Percentiles rank a stretch among this genome's conserved stretches.
Evolutionary conservation across 257 asterid species (phyloP).

Genomic region (Salvia rosmarinus): DNA sequence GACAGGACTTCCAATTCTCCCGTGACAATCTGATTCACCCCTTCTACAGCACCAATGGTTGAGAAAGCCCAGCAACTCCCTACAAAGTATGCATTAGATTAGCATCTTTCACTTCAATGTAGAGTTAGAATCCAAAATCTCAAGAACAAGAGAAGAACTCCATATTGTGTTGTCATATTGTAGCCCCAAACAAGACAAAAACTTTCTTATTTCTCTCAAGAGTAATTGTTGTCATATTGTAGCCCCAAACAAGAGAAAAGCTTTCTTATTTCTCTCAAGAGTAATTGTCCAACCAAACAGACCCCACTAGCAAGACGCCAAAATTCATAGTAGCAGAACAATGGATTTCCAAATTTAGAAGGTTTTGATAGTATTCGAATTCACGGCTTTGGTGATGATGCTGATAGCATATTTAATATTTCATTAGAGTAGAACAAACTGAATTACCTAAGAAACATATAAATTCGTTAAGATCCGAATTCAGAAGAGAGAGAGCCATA

Average conservation of each 20-base stretch:
- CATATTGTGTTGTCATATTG: neutral
- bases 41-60: constrained; percentile 82
- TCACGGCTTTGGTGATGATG: neutral
- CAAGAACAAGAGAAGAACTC: neutral
- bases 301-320: neutral
- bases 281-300: neutral
- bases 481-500: constrained; percentile 29
- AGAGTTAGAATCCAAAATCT: neutral
- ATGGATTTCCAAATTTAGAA: too few relatives aligned
- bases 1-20: constrained; percentile 63
- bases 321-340: neutral
- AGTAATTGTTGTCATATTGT: too few relatives aligned
- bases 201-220: neutral
- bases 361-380: too few relatives aligned
- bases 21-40: constrained; percentile 74
- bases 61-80: constrained; percentile 99
- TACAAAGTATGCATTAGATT: constrained; percentile 16
- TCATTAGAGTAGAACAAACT: neutral
- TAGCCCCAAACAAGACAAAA: neutral
- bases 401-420: neutral
- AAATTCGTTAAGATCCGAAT: too few relatives aligned
- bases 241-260: too few relatives aligned
- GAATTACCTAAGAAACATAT: neutral
- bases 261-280: too few relatives aligned
- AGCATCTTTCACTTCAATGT: too few relatives aligned